Percentiles rank a stretch among this genome's conserved stretches.
Conservation (phyloP, 257 asterid genomes). For the Salvia splendens region DNA sequence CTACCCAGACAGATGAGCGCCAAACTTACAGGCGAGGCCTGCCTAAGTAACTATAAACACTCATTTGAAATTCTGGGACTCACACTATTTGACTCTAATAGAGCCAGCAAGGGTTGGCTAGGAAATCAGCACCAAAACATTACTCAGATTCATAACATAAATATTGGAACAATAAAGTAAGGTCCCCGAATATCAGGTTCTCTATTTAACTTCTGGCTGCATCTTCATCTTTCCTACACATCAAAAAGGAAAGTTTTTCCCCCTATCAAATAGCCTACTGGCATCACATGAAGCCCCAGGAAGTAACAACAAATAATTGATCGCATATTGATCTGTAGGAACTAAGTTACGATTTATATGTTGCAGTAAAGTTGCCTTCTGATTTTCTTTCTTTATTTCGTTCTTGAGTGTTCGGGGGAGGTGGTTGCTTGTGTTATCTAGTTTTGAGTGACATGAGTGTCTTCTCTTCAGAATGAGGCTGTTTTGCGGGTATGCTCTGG, state of each 20-base stretch:
- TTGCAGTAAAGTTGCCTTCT: conserved; percentile 4
- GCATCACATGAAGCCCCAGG: conserved; percentile 18
- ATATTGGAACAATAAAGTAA: background rate
- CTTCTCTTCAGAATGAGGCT: conserved; percentile 81
- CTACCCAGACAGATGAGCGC: background rate
- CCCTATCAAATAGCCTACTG: too few species aligned
- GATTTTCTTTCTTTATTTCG: background rate
- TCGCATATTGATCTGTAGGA: conserved; percentile 7
- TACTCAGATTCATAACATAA: background rate
- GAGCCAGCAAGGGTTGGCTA: background rate
- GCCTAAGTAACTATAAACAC: background rate
- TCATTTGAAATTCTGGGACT: background rate
- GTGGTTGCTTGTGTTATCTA: conserved; percentile 3
- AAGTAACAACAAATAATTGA: background rate
- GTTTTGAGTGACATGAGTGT: conserved; percentile 21
- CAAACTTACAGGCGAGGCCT: background rate
- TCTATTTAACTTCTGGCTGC: background rate
- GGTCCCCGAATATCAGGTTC: background rate
- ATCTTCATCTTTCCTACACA: background rate
- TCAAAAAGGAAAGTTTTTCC: background rate
- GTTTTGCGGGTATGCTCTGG: conserved; percentile 82
- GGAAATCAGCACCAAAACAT: background rate
- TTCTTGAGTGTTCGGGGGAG: background rate
- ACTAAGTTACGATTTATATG: conserved; percentile 4
- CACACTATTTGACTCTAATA: background rate